Base-by-base conservation (phyloP, 2,329 filamentous ascomycete species). In the Cladosporium halotolerans region DNA sequence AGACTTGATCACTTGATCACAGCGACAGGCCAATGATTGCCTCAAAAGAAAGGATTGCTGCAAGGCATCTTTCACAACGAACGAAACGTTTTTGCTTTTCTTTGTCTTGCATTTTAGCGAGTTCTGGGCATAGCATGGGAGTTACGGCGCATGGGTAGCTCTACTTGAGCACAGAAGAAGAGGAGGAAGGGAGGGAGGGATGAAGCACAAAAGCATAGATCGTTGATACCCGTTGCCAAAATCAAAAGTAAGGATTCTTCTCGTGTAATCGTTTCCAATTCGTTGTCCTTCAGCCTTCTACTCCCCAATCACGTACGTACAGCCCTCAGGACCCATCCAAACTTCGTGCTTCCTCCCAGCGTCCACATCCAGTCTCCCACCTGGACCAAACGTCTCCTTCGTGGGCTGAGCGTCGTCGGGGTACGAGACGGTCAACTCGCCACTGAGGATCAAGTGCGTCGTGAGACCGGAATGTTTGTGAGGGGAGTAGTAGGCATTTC, bases 371-470 rank as follows among this genome's bases (percentile, higher is more conserved):
- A 88, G 71, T 38, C 84, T 73, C 39, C 79, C 79, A 1, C 85
- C 85, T 1, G 77, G 75, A 0, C 78, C 75, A 56, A 81, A 83
- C 0, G 79, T 82, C 54, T 77, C 76, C 68, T 81, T 86, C 58
- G 71, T 73, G 0, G 78, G 72, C 28, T 70, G 67, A 14, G 71
- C 62, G 54, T 86, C 84, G 10, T 82, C 68, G 0, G 84, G 85
- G 62, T 86, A 89, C 16, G 77, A 77, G 56, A 89, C 80, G 7
- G 82, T 88, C 62, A 89, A 68, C 53, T 81, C 73, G 39, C 85
- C 86, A 4, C 74, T 68, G 19, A 86, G 70, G 55, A 89, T 83
- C 44, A 89, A 73, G 69, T 89, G 85, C 1, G 85, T 88, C 0
- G 84, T 89, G 43, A 83, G 71, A 34, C 77, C 79, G 18, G 69